Evolutionary conservation across 208 protist genomes (phyloP).

Genomic region (Wallacemonas collosoma): DNA sequence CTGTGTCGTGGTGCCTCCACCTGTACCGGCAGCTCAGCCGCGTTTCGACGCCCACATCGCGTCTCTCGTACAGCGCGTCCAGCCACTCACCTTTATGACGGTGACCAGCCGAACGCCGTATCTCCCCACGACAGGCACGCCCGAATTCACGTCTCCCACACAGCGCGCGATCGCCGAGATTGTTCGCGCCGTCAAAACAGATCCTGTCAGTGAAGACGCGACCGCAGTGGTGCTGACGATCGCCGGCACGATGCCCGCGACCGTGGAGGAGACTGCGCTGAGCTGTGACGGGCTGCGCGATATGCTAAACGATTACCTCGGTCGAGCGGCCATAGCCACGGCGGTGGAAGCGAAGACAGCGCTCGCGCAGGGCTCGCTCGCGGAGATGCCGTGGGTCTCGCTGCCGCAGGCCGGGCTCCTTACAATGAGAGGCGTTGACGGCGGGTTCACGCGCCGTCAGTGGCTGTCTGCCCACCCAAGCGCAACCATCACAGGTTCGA

Average conservation of each 20-base stretch:
- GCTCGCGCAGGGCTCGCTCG: not conserved
- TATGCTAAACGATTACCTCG: constrained; percentile 3
- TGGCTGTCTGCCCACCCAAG: not conserved
- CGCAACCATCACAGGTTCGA: not conserved
- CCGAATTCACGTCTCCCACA: not conserved
- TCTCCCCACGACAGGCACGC: constrained; percentile 11
- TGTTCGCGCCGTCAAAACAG: not conserved
- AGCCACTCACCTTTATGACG: constrained; percentile 32
- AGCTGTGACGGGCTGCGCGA: not conserved
- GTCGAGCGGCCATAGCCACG: not conserved
- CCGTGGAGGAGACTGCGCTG: not conserved
- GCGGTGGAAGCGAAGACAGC: not conserved
- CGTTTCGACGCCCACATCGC: constrained; percentile 33
- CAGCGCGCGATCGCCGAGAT: constrained; percentile 4
- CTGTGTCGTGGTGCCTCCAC: constrained; percentile 45
- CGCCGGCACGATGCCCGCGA: constrained; percentile 11
- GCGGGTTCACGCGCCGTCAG: not conserved
- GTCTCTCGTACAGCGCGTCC: constrained; percentile 26
- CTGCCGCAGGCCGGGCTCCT: not conserved
- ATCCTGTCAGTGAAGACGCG: not conserved
- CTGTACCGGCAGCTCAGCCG: constrained; percentile 28
- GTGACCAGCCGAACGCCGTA: constrained; percentile 44
- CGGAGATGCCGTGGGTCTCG: not conserved
- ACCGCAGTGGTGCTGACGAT: constrained; percentile 7
- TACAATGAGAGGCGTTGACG: constrained; percentile 7